Evolutionary conservation across 2,329 filamentous ascomycete species (phyloP).

Genomic region (Zelopaecilomyces penicillatus): DNA sequence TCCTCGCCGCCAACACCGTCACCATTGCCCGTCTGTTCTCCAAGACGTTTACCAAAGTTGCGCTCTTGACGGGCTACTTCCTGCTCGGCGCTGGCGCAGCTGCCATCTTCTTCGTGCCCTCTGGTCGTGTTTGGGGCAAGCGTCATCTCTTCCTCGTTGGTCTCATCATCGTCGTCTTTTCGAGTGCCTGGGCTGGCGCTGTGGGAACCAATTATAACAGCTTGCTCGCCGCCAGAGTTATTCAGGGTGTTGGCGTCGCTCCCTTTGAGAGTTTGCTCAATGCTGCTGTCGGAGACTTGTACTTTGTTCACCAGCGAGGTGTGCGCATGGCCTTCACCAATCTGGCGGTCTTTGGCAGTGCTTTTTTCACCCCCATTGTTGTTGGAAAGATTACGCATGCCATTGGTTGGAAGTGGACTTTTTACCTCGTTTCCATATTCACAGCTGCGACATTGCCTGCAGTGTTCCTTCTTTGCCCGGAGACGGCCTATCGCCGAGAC

Average conservation of each 20-base stretch:
- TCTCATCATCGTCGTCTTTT: conserved; percentile 61
- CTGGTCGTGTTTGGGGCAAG: conserved; percentile 86
- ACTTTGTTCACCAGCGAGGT: conserved; percentile 78
- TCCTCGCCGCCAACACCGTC: conserved; percentile 82
- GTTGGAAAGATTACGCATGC: conserved; percentile 74
- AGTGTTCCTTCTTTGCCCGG: conserved; percentile 72
- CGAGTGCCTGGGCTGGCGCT: conserved; percentile 70
- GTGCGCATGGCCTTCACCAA: conserved; percentile 76
- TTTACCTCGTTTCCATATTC: conserved; percentile 84
- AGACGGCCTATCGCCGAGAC: conserved; percentile 69
- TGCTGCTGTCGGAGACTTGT: conserved; percentile 80
- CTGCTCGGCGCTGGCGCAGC: conserved; percentile 74
- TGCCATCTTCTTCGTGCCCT: conserved; percentile 79
- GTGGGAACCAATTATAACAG: conserved; percentile 60
- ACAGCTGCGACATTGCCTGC: conserved; percentile 59
- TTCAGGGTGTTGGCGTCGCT: conserved; percentile 79
- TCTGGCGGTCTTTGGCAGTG: conserved; percentile 47
- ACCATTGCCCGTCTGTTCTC: conserved; percentile 61
- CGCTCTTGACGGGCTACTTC: conserved; percentile 79
- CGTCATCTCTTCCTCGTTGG: conserved; percentile 79
- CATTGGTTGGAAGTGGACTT: conserved; percentile 80
- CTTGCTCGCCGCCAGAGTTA: conserved; percentile 67
- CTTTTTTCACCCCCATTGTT: conserved; percentile 71
- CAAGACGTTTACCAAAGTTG: conserved; percentile 63
- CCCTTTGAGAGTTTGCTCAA: conserved; percentile 89